Evolutionary conservation across 805 yeast species (phyloP), one percentile per base, ranked within the genome.

Genomic region (Wickerhamiella lipophila): DNA sequence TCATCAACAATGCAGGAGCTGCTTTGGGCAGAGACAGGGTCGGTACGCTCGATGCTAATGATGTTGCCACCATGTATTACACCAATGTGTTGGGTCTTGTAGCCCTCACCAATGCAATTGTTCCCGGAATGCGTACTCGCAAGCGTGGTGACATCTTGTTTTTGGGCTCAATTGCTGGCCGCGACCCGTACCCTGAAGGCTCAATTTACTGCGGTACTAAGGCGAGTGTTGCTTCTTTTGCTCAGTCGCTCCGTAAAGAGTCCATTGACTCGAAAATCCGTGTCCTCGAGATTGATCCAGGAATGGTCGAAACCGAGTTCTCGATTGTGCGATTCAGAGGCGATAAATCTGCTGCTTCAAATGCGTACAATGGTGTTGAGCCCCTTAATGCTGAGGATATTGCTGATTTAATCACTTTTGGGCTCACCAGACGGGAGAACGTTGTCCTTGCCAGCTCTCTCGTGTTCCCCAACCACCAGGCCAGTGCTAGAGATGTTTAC

Each of bases 21-120:
- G 96, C 95, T 0, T 65, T 78, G 42, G 96, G 96, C 2, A 69
- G 73, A 49, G 95, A 81, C 36, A 71, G 72, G 49, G 81, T 87
- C 49, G 96, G 96, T 13, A 67, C 69, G 3, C 78, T 89, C 53
- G 64, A 65, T 1, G 65, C 71, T n/a, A 66, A 67, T 4, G 95
- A 87, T 60, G 75, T 86, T 42, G 70, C 73, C 43, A 77, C 73
- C 42, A 85, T 86, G 86, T 79, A 84, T 65, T 73, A 81, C 58
- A 86, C 96, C 51, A 89, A 88, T 60, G 96, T 89, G 2, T 62
- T 85, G 50, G 96, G 95, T 2, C 70, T 88, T 64, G 83, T 88
- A 52, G 76, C 81, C 26, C 66, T 88, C 53, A 87, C 96, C 6
- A 95, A 89, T 64, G 78, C 81, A 5, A 73, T 87, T 22, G 66